Percentiles rank a stretch among this genome's conserved stretches.
Conservation (phyloP, 129 eudicot genomes). For the Deinandra increscens region DNA sequence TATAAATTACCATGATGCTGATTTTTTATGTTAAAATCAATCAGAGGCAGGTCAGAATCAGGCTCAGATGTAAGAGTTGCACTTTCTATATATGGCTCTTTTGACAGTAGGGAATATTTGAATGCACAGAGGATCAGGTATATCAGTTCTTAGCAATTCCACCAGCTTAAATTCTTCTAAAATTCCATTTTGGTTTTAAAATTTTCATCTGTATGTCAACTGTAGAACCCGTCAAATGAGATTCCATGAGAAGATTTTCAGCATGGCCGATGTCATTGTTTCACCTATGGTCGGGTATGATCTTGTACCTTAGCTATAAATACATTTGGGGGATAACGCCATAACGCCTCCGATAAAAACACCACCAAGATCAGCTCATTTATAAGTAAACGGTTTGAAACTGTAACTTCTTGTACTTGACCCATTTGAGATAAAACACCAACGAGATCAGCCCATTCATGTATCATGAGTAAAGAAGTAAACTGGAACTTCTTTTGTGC, state of each 20-base stretch:
- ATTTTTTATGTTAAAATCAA: constrained; percentile 15
- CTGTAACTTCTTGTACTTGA: background rate
- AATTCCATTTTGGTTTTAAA: background rate
- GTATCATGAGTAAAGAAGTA: background rate
- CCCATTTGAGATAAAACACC: background rate
- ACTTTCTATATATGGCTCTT: constrained; percentile 76
- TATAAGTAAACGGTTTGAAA: background rate
- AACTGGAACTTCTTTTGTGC: background rate
- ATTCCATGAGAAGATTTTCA: constrained; percentile 68
- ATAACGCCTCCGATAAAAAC: background rate
- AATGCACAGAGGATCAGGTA: constrained; percentile 94
- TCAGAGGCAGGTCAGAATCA: constrained; percentile 57
- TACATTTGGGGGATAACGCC: background rate
- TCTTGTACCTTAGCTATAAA: background rate
- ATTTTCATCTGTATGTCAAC: background rate
- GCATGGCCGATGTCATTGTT: constrained; percentile 85
- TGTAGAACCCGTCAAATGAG: constrained; percentile 75
- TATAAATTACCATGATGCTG: constrained; percentile 8
- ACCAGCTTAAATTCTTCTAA: background rate
- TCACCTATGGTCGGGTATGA: constrained; percentile 88
- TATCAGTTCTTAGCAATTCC: background rate
- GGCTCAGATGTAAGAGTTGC: constrained; percentile 92
- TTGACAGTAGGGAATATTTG: constrained; percentile 73
- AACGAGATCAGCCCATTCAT: background rate
- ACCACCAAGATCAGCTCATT: background rate